Evolutionary conservation across 2,329 filamentous ascomycete species (phyloP).

Genomic region (Fusarium domesticum): DNA sequence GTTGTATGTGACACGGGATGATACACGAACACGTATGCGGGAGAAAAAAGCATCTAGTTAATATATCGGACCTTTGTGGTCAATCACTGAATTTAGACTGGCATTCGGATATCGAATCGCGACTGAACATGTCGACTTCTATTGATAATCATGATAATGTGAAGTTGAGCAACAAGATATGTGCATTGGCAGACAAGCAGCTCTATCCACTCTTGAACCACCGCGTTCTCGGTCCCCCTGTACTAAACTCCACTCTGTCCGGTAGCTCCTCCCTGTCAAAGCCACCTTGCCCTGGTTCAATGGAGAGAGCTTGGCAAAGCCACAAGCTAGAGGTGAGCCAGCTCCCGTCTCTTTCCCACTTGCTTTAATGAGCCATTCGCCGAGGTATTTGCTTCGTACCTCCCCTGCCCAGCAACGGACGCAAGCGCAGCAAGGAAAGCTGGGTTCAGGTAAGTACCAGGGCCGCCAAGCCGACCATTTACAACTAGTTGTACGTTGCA

Average conservation of each 20-base stretch:
- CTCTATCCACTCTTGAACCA: not conserved
- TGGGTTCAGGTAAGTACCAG: not conserved
- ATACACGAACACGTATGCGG: constrained; percentile 20
- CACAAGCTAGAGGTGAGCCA: constrained; percentile 23
- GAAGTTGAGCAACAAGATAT: not conserved
- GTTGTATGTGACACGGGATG: constrained; percentile 15
- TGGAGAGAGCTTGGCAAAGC: constrained; percentile 10
- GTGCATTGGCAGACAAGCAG: not conserved
- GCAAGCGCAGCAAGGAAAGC: not conserved
- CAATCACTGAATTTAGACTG: too few relatives aligned
- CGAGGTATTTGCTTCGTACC: constrained; percentile 3
- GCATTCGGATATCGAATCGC: not conserved
- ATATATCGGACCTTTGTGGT: not conserved
- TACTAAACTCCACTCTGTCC: constrained; percentile 5
- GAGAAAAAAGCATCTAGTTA: not conserved
- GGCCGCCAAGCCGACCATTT: not conserved
- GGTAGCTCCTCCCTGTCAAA: not conserved
- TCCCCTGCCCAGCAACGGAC: not conserved
- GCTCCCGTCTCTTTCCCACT: not conserved
- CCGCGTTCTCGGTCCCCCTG: constrained; percentile 18
- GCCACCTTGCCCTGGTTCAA: not conserved
- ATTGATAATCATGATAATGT: not conserved
- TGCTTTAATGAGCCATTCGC: not conserved
- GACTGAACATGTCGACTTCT: too few relatives aligned
- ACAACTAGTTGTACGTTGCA: too few relatives aligned